Percentiles rank a stretch among this genome's conserved stretches.
These are phyloP conservation scores for Aspergillus bridgeri DNA, from an alignment of 495 filamentous ascomycete species.

Conservation along the genomic window DNA sequence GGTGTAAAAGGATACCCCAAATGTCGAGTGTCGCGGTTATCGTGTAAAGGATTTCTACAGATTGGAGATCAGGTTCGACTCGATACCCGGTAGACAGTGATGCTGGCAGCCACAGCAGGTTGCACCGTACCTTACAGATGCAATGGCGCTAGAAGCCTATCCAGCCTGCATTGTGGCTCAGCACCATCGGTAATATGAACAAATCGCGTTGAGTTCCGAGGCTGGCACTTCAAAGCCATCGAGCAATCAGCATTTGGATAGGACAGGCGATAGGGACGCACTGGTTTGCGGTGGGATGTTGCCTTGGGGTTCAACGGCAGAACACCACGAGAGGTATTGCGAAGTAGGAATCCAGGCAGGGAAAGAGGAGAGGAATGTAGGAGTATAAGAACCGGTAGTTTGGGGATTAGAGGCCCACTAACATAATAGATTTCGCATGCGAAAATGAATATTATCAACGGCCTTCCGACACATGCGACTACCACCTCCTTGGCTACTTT, in stretches of 20 bases:
- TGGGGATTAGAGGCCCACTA: slow-evolving; percentile 14
- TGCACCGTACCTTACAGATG: slow-evolving; percentile 7
- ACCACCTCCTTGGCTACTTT: slow-evolving; percentile 5
- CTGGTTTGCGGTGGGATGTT: not conserved
- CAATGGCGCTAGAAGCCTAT: slow-evolving; percentile 9
- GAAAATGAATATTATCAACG: not conserved
- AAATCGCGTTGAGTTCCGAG: slow-evolving; percentile 8
- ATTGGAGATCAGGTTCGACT: not conserved
- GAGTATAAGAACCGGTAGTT: slow-evolving; percentile 3
- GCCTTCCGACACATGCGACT: not conserved
- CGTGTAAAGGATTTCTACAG: not conserved
- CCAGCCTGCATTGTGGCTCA: slow-evolving; percentile 19
- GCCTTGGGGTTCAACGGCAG: not conserved
- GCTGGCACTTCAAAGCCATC: slow-evolving; percentile 14
- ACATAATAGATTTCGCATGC: slow-evolving; percentile 15
- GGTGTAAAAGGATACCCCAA: not conserved
- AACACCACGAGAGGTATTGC: not conserved
- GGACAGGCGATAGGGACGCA: not conserved
- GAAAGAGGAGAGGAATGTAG: not conserved
- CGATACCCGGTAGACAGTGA: not conserved
- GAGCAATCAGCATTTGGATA: slow-evolving; percentile 17
- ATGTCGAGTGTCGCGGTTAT: not conserved
- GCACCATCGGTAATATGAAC: slow-evolving; percentile 9
- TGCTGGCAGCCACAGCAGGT: not conserved
- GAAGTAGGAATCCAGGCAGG: not conserved